Evolutionary conservation across 768 basidiomycete genomes (phyloP).

Genomic region (Mycena galopus): DNA sequence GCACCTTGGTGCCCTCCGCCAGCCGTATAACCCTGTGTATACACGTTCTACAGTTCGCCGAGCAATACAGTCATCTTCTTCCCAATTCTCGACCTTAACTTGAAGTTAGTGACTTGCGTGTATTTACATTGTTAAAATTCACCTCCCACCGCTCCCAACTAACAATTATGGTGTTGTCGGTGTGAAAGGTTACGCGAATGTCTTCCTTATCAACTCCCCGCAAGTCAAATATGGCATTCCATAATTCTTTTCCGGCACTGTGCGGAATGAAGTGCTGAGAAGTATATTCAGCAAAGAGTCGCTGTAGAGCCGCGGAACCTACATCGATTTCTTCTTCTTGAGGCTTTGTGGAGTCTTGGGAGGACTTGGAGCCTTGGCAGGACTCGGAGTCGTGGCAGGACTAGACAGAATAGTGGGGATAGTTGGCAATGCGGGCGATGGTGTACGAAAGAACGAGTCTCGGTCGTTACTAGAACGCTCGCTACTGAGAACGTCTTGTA

Average conservation of each 20-base stretch:
- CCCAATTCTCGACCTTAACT: constrained; percentile 56
- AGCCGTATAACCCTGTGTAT: constrained; percentile 63
- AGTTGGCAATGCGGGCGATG: constrained; percentile 41
- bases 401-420: constrained; percentile 30
- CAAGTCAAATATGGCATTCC: constrained; percentile 64
- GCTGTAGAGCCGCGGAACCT: constrained; percentile 31
- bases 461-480: constrained; percentile 24
- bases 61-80: constrained; percentile 56
- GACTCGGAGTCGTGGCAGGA: constrained; percentile 30
- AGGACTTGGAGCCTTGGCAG: constrained; percentile 39
- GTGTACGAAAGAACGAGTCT: constrained; percentile 24
- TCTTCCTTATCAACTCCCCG: constrained; percentile 64
- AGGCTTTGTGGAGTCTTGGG: constrained; percentile 39
- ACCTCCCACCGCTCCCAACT: constrained; percentile 61
- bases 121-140: too few relatives aligned
- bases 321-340: constrained; percentile 60
- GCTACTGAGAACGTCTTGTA: constrained; percentile 30
- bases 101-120: too few relatives aligned
- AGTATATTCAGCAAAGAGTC: neutral
- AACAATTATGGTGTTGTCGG: constrained; percentile 56
- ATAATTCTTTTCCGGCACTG: constrained; percentile 61
- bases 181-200: constrained; percentile 61
- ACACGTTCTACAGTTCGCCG: constrained; percentile 63
- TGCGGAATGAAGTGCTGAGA: constrained; percentile 58
- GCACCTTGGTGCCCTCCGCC: constrained; percentile 63